phyloP scores from a whole-genome alignment of 1,284 basidiomycete genomes.

The Trametes pubescens region DNA sequence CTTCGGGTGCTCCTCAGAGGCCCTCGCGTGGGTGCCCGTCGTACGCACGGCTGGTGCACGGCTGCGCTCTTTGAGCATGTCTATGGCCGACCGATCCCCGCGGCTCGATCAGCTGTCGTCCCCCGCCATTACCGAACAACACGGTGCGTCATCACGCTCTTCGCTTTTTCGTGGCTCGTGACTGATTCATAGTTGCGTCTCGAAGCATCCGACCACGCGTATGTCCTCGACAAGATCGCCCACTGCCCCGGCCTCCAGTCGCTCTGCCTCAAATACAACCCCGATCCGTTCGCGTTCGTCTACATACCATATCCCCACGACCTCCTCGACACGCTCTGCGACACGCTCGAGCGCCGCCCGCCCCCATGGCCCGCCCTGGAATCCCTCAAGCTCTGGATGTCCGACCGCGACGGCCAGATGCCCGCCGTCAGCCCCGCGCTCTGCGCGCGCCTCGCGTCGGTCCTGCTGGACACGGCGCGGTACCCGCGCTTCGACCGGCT shows the following conservation, averaged over 20 bases:
- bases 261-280: slow-evolving; percentile 7
- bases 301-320: background rate
- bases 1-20: background rate
- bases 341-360: background rate
- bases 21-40: slow-evolving; percentile 6
- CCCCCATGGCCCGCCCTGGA: background rate
- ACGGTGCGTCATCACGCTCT: background rate
- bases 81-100: background rate
- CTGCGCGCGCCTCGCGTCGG: background rate
- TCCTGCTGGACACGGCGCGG: background rate
- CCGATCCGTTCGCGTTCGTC: background rate
- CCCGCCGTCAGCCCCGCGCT: background rate
- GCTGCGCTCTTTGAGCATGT: background rate
- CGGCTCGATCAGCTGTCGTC: background rate
- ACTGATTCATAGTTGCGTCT: background rate
- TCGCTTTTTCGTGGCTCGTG: background rate
- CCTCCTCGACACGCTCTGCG: slow-evolving; percentile 1
- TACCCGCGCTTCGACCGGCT: background rate
- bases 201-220: background rate
- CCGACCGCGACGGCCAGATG: background rate
- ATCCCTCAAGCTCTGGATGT: slow-evolving; percentile 1
- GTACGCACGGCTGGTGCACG: background rate
- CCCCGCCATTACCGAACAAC: background rate
- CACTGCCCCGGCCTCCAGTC: background rate
- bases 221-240: slow-evolving; percentile 6